Percentiles rank a stretch among this genome's conserved stretches.
Conservation (phyloP, 2,329 filamentous ascomycete genomes). For the Xylaria sp. region DNA sequence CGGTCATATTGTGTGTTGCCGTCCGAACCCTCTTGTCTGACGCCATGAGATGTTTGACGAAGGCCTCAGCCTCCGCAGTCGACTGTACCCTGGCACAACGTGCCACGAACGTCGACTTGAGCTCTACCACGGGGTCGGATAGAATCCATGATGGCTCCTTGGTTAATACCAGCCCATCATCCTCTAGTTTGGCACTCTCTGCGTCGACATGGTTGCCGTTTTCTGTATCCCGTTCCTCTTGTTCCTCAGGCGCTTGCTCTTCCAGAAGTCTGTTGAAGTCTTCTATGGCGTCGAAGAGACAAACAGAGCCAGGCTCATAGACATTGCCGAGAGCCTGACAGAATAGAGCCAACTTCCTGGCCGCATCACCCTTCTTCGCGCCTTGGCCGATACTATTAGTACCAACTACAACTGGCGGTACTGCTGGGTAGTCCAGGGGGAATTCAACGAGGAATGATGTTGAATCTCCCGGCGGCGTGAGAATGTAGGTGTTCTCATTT, state of each 20-base stretch:
- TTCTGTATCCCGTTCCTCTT: constrained; percentile 23
- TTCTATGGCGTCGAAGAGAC: constrained; percentile 87
- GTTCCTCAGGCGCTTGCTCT: constrained; percentile 28
- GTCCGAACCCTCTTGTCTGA: constrained; percentile 79
- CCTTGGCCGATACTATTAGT: constrained; percentile 70
- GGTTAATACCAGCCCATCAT: constrained; percentile 14
- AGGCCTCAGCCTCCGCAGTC: constrained; percentile 63
- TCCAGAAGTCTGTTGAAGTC: constrained; percentile 50
- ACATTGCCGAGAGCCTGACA: constrained; percentile 60
- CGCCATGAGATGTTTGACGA: constrained; percentile 68
- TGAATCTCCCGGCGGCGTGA: constrained; percentile 59
- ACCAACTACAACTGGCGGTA: constrained; percentile 66
- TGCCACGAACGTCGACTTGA: constrained; percentile 84
- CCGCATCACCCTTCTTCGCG: constrained; percentile 65
- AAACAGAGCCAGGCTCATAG: constrained; percentile 70
- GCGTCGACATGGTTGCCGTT: constrained; percentile 11
- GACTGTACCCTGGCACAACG: constrained; percentile 66
- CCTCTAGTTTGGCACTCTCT: constrained; percentile 1
- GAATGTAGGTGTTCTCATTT: constrained; percentile 47
- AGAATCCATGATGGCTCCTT: constrained; percentile 60
- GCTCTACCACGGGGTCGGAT: constrained; percentile 69
- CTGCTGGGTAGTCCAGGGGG: constrained; percentile 66
- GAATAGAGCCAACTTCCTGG: constrained; percentile 63
- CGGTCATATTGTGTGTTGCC: constrained; percentile 93
- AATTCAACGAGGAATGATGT: constrained; percentile 63